Evolutionary conservation across 179 eudicot species (phyloP), one percentile per base, ranked within the genome.

Genomic region (Drosera spatulata): DNA sequence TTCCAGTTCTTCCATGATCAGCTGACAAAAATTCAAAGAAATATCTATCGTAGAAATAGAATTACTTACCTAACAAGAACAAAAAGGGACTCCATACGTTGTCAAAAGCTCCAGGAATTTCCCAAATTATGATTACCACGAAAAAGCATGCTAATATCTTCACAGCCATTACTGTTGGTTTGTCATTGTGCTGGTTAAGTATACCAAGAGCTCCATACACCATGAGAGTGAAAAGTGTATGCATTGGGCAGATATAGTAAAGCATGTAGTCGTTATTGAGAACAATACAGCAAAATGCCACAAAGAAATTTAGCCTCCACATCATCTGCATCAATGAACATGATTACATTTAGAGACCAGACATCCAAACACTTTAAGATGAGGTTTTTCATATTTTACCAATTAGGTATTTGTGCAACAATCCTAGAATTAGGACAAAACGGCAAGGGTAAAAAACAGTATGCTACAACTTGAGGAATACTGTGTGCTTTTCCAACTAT

Each of bases 201-300:
- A 89, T 93, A 62, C 96, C 99, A 69, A 93, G 96, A 60, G 93
- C 93, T 64, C 98, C 98, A 75, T 93, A 93, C 60, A 93, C 99
- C 96, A 86, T 89, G 58, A 93, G 79, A 50, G 99, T 93, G 76
- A 93, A 93, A 60, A 93, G 96, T 33, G 99, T 89, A 71, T 93
- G 99, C 99, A 93, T 89, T 37, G 99, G 99, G 69, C 99, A 93
- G 15, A 93, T 93, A 63, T 93, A 93, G 79, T 93, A 89, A 64
- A 89, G 75, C 94, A 85, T 86, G 69, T 89, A 93, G 73, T 93
- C 95, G 67, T 93, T 93, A 78, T 89, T 82, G 61, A 93, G 87
- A 67, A 93, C 85, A 71, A 93, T 77, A 70, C 95, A 22, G 33
- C 33, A 22, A 22, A 22, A 22, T 22, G 33, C 33, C 33, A 22